Evolutionary conservation across 768 basidiomycete species (phyloP).

Genomic region (Mycena belliarum): DNA sequence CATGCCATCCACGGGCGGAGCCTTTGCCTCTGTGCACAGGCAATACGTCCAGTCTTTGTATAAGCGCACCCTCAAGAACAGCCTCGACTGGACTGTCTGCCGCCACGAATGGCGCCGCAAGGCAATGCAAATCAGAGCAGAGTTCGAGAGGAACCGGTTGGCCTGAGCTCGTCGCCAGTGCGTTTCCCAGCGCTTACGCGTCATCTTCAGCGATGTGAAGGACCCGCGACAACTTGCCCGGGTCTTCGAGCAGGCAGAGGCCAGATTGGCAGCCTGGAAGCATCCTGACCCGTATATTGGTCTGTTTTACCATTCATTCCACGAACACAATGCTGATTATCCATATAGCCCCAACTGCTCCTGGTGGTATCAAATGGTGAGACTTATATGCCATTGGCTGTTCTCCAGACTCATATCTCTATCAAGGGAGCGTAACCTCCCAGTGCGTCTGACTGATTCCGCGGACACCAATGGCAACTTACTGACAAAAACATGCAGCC

Average conservation of each 20-base stretch:
- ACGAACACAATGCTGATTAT: background rate
- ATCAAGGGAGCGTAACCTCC: constrained; percentile 76
- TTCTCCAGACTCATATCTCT: constrained; percentile 7
- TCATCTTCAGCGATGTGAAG: constrained; percentile 62
- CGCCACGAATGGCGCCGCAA: constrained; percentile 84
- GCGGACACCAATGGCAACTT: background rate
- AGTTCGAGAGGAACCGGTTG: constrained; percentile 92
- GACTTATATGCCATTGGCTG: background rate
- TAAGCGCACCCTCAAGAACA: constrained; percentile 81
- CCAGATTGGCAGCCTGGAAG: constrained; percentile 56
- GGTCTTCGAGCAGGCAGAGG: constrained; percentile 83
- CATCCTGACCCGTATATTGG: constrained; percentile 95
- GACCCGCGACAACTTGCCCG: constrained; percentile 80
- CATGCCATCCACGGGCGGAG: constrained; percentile 30
- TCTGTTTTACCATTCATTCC: constrained; percentile 47
- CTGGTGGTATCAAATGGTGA: constrained; percentile 98
- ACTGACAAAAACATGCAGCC: constrained; percentile 35
- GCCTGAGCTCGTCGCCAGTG: no score
- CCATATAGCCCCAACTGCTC: constrained; percentile 69
- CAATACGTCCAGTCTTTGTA: constrained; percentile 91
- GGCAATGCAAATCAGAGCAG: constrained; percentile 84
- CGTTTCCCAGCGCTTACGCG: constrained; percentile 3
- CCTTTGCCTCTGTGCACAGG: constrained; percentile 76
- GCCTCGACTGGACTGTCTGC: constrained; percentile 87
- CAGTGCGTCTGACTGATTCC: constrained; percentile 47